These are phyloP conservation scores for Lenzites betulinus DNA, from an alignment of 768 basidiomycete species.

Conservation along the genomic window DNA sequence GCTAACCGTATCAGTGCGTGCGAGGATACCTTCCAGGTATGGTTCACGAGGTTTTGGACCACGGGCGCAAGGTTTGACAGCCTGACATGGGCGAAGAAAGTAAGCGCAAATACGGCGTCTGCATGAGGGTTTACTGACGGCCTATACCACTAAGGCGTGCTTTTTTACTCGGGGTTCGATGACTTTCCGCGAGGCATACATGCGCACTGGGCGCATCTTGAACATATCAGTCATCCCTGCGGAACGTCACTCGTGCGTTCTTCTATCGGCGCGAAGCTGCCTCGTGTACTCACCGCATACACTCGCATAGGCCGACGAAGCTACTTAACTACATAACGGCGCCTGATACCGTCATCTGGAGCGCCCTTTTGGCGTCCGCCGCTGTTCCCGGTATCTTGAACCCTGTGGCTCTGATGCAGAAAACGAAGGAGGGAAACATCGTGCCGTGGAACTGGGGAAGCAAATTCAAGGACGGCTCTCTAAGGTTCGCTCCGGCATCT, in stretches of 20 bases:
- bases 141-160: constrained; percentile 49
- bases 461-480: constrained; percentile 89
- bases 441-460: constrained; percentile 96
- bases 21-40: constrained; percentile 71
- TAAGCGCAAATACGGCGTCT: constrained; percentile 30
- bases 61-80: constrained; percentile 97
- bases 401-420: constrained; percentile 94
- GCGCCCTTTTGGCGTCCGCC: constrained; percentile 81
- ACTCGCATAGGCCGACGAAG: constrained; percentile 77
- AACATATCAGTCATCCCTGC: constrained; percentile 94
- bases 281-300: background rate
- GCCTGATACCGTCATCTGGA: constrained; percentile 90
- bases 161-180: constrained; percentile 93
- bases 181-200: constrained; percentile 95
- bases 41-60: constrained; percentile 71
- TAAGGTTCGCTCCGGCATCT: constrained; percentile 50
- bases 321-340: constrained; percentile 93
- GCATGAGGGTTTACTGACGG: background rate
- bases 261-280: background rate
- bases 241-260: constrained; percentile 78
- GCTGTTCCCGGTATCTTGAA: constrained; percentile 96
- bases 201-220: constrained; percentile 88
- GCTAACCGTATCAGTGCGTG: constrained; percentile 83
- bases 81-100: constrained; percentile 88
- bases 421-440: constrained; percentile 73